A percentile compares a stretch with the other conserved stretches of the same genome.
Conservation (phyloP, 345 rosid genomes). For the Microthlaspi erraticum region DNA sequence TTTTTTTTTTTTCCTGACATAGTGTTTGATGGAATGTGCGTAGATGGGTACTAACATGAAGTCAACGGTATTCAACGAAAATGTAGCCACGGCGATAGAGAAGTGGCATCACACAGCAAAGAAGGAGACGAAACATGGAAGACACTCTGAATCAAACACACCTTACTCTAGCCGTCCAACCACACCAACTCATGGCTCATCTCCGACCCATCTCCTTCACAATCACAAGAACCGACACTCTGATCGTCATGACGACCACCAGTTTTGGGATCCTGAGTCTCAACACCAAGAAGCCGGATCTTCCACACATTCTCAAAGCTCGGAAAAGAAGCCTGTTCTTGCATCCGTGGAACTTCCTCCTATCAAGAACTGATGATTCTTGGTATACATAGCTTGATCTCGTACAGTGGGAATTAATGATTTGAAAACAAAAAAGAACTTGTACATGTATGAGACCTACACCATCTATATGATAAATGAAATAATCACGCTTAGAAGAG, state of each 20-base stretch:
- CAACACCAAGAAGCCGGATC: conserved; percentile 45
- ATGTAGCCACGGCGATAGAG: conserved; percentile 73
- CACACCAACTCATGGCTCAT: conserved; percentile 70
- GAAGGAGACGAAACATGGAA: conserved; percentile 62
- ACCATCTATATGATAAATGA: not conserved
- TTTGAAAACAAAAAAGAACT: not conserved
- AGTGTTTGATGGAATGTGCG: conserved; percentile 13
- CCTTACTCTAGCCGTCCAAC: conserved; percentile 71
- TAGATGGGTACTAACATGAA: conserved; percentile 96
- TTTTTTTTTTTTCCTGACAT: not conserved
- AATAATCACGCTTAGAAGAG: not conserved
- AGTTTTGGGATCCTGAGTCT: conserved; percentile 62
- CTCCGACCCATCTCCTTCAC: conserved; percentile 76
- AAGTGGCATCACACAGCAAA: conserved; percentile 78
- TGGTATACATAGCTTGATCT: conserved; percentile 4
- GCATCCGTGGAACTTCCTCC: conserved; percentile 48
- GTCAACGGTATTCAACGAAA: conserved; percentile 77
- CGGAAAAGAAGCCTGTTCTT: conserved; percentile 27
- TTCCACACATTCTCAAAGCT: conserved; percentile 36
- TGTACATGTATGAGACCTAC: conserved; percentile 19
- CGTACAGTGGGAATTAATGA: conserved; percentile 6
- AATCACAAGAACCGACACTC: conserved; percentile 48
- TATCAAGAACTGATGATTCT: conserved; percentile 30
- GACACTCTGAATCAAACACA: conserved; percentile 52
- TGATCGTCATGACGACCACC: conserved; percentile 38